Base-by-base conservation (phyloP, 2,329 filamentous ascomycete genomes). In the Metarhizium guizhouense region DNA sequence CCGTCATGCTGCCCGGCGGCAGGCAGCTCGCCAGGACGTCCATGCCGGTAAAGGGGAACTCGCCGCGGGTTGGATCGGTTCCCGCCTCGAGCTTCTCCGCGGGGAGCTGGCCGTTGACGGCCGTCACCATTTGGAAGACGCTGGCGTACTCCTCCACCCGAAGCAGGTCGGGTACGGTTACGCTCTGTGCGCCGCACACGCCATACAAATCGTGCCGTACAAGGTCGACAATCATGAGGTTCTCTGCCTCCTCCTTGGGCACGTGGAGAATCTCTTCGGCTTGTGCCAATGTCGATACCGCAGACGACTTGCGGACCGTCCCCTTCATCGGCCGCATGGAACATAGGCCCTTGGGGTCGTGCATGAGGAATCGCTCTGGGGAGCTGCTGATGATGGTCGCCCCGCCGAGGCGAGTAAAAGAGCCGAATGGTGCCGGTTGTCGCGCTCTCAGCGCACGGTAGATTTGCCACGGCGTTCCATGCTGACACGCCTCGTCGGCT, bases 201-300 rank as follows among this genome's bases (percentile, higher is more conserved):
- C 86, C 84, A 69, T 95, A 88, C 13, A 97, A 76, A 69, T 97
- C 93, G 66, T 97, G 93, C 0, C 93, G 83, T n/a, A 96, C 94
- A 1, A 97, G 78, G 69, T 97, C 93, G 2, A 96, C 92, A 64
- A 97, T 96, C 94, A 97, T 97, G 29, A 97, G 80, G 66, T 97
- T 97, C 74, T 97, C 93, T 0, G 93, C 93, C 63, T 89, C 85
- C 70, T 97, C 94, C 69, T 97, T 97, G 25, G 88, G 86, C 0
- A 89, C 81, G 56, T 86, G 83, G 14, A 96, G 80, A 43, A 95
- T 82, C 32, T 75, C 73, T 58, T 86, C 83, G 1, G 93, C 92
- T 64, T 88, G 80, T 5, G 78, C 80, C n/a, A 87, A 76, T 0
- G 87, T 94, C 42, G 86, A 68, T 0, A 80, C 83, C 1, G 76